These are phyloP conservation scores for Fusarium dlaminii DNA, from an alignment of 2,329 filamentous ascomycete genomes.

Conservation along the genomic window DNA sequence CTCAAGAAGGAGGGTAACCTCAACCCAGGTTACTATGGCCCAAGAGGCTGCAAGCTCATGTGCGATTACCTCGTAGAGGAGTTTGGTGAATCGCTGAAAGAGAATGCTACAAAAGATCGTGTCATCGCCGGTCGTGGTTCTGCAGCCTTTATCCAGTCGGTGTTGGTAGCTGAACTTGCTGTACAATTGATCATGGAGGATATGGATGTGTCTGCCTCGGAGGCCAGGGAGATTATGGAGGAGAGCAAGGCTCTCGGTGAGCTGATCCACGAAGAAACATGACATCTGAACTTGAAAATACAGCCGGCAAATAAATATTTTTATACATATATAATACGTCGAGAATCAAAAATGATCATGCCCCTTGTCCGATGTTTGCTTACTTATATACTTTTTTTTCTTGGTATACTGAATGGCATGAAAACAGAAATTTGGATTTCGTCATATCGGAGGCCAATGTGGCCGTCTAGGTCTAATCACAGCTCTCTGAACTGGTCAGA, in stretches of 20 bases:
- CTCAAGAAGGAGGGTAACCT: constrained; percentile 67
- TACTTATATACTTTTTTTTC: neutral
- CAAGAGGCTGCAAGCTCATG: constrained; percentile 76
- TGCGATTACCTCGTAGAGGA: constrained; percentile 72
- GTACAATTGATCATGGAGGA: constrained; percentile 66
- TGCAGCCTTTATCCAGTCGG: constrained; percentile 75
- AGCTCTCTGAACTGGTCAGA: constrained; percentile 20
- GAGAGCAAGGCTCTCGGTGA: constrained; percentile 75
- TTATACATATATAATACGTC: neutral
- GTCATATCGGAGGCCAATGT: constrained; percentile 21
- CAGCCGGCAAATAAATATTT: neutral
- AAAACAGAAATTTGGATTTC: constrained; percentile 21
- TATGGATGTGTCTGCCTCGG: constrained; percentile 55
- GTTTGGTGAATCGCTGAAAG: constrained; percentile 69
- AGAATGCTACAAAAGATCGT: constrained; percentile 69
- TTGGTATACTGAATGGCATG: neutral
- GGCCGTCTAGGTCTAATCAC: constrained; percentile 37
- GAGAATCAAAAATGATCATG: constrained; percentile 21
- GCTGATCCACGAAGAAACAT: constrained; percentile 70
- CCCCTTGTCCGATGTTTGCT: neutral
- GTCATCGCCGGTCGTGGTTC: constrained; percentile 74
- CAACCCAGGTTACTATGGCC: constrained; percentile 85
- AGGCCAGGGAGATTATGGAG: constrained; percentile 66
- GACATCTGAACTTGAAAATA: neutral
- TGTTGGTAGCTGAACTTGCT: constrained; percentile 78